Evolutionary conservation across 73 alveolate species (phyloP).

Genomic region (Diophrys appendiculata): DNA sequence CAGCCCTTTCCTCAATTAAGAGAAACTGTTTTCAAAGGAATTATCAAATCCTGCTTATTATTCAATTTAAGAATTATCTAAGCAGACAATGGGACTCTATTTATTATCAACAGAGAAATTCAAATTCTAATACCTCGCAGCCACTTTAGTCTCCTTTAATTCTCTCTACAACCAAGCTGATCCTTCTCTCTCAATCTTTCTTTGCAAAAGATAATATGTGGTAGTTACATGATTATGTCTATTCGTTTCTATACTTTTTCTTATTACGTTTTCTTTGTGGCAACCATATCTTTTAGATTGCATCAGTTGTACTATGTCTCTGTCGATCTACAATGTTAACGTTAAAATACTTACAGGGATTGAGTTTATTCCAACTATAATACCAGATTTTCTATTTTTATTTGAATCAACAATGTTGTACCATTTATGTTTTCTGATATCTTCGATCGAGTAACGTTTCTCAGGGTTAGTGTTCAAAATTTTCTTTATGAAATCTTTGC

Average conservation of each 20-base stretch:
- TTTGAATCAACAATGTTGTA: constrained; percentile 32
- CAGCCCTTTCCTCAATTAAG: not conserved
- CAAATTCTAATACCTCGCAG: not conserved
- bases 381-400: constrained; percentile 52
- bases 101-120: not conserved
- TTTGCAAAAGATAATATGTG: constrained; percentile 75
- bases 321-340: not conserved
- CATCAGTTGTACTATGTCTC: not conserved
- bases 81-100: not conserved
- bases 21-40: not conserved
- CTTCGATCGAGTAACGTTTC: constrained; percentile 76
- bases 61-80: not conserved
- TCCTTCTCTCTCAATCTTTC: constrained; percentile 47
- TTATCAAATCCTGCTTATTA: not conserved
- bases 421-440: constrained; percentile 89
- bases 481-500: constrained; percentile 68
- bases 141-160: not conserved
- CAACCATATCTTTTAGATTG: constrained; percentile 40
- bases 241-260: constrained; percentile 35
- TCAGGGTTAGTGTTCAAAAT: constrained; percentile 86
- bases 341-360: constrained; percentile 64
- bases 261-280: constrained; percentile 43
- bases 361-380: constrained; percentile 74
- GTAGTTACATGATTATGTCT: constrained; percentile 81
- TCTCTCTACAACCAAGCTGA: not conserved